Percentiles rank a stretch among this genome's conserved stretches.
These are phyloP conservation scores for Beta macrorhiza DNA, from an alignment of 179 eudicot species.

Conservation along the genomic window DNA sequence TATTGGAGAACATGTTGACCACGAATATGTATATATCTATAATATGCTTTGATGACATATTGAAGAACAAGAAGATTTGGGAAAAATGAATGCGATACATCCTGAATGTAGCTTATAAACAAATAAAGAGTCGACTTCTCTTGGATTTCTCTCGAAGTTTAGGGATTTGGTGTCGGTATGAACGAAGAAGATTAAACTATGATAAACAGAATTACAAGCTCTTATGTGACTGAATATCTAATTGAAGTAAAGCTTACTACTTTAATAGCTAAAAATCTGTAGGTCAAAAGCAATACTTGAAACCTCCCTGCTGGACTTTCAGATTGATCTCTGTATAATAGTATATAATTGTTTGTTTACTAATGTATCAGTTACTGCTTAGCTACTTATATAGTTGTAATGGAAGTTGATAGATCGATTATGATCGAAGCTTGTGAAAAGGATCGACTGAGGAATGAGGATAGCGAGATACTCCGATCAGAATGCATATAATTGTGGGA, in stretches of 20 bases:
- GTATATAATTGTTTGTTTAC: background rate
- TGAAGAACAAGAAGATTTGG: background rate
- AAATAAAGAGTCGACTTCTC: background rate
- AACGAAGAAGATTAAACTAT: background rate
- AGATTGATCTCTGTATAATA: background rate
- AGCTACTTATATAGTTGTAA: background rate
- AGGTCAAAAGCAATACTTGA: background rate
- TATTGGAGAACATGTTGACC: background rate
- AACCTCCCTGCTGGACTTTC: background rate
- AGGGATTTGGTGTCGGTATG: background rate
- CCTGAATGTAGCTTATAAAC: conserved; percentile 11
- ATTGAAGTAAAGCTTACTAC: too few relatives aligned
- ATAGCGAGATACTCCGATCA: too few relatives aligned
- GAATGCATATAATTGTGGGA: too few relatives aligned
- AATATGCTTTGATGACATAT: background rate
- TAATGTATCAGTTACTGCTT: background rate
- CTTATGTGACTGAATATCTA: too few relatives aligned
- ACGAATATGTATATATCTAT: background rate
- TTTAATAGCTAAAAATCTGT: background rate
- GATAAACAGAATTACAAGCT: background rate
- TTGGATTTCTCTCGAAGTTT: background rate
- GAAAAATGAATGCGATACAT: background rate
- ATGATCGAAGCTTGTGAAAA: background rate
- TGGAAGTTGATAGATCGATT: background rate
- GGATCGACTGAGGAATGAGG: too few relatives aligned